Percentiles rank a stretch among this genome's conserved stretches.
These are phyloP conservation scores for Caloboletus inedulis DNA, from an alignment of 1,284 basidiomycete genomes.

Conservation along the genomic window DNA sequence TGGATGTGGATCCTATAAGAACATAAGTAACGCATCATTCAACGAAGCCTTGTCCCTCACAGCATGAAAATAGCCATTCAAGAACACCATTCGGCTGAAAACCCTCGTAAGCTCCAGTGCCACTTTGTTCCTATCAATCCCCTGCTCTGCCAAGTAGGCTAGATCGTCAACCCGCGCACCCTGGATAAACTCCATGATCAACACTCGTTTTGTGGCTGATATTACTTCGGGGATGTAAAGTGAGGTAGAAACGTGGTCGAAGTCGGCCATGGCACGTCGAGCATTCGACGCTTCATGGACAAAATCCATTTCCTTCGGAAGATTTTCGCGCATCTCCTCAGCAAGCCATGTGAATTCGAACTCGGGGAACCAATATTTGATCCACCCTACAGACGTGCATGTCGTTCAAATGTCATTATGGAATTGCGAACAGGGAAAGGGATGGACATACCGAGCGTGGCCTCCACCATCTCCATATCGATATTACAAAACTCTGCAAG, in stretches of 20 bases:
- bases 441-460: slow-evolving; percentile 55
- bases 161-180: slow-evolving; percentile 91
- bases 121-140: slow-evolving; percentile 93
- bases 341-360: slow-evolving; percentile 96
- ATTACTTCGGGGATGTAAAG: slow-evolving; percentile 91
- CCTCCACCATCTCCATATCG: slow-evolving; percentile 85
- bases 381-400: slow-evolving; percentile 53
- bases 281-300: slow-evolving; percentile 89
- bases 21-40: slow-evolving; percentile 1
- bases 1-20: slow-evolving; percentile 68
- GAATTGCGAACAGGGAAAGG: not conserved
- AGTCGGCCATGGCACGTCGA: slow-evolving; percentile 68
- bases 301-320: slow-evolving; percentile 96
- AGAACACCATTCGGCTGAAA: slow-evolving; percentile 95
- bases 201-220: slow-evolving; percentile 78
- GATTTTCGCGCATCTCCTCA: slow-evolving; percentile 89
- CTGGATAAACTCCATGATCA: slow-evolving; percentile 93
- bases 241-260: slow-evolving; percentile 70
- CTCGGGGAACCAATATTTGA: slow-evolving; percentile 85
- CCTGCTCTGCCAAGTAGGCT: slow-evolving; percentile 75
- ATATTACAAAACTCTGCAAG: slow-evolving; percentile 89
- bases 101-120: slow-evolving; percentile 86
- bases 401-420: not conserved
- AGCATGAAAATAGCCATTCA: slow-evolving; percentile 90
- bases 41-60: slow-evolving; percentile 40